These are phyloP conservation scores for Suillus paluster DNA, from an alignment of 768 basidiomycete species.

Conservation along the genomic window DNA sequence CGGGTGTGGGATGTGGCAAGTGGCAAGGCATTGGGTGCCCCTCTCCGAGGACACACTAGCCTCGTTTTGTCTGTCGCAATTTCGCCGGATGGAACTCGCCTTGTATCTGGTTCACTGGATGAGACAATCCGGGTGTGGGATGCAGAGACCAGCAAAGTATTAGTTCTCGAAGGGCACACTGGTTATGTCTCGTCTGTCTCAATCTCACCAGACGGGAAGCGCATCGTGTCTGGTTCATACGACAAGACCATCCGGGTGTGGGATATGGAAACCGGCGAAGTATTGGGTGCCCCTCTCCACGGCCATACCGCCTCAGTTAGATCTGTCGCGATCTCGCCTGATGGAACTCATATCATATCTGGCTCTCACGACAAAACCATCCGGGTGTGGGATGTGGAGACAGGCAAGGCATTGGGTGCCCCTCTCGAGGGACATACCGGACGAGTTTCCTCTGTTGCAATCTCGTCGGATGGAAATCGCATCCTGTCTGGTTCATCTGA, in stretches of 20 bases:
- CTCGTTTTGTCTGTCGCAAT: not conserved
- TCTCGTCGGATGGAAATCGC: constrained; percentile 18
- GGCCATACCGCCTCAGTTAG: not conserved
- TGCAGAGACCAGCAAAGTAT: not conserved
- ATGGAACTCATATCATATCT: constrained; percentile 5
- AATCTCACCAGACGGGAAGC: constrained; percentile 1
- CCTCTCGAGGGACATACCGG: constrained; percentile 4
- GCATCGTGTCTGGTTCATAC: constrained; percentile 4
- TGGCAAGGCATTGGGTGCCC: not conserved
- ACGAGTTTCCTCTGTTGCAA: constrained; percentile 13
- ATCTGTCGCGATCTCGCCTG: constrained; percentile 6
- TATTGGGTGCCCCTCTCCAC: not conserved
- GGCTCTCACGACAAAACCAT: constrained; percentile 6
- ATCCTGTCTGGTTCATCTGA: constrained; percentile 5
- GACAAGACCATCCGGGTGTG: constrained; percentile 5
- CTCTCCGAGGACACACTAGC: not conserved
- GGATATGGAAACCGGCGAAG: not conserved
- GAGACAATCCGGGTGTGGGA: not conserved
- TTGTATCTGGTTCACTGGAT: constrained; percentile 4
- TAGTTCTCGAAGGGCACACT: not conserved
- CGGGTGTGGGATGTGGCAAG: constrained; percentile 14
- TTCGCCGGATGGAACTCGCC: not conserved
- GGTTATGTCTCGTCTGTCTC: not conserved
- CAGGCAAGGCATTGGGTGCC: not conserved
- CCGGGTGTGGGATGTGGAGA: constrained; percentile 3